phyloP scores from a whole-genome alignment of 768 basidiomycete species.

The Hygrocybe coccinea region DNA sequence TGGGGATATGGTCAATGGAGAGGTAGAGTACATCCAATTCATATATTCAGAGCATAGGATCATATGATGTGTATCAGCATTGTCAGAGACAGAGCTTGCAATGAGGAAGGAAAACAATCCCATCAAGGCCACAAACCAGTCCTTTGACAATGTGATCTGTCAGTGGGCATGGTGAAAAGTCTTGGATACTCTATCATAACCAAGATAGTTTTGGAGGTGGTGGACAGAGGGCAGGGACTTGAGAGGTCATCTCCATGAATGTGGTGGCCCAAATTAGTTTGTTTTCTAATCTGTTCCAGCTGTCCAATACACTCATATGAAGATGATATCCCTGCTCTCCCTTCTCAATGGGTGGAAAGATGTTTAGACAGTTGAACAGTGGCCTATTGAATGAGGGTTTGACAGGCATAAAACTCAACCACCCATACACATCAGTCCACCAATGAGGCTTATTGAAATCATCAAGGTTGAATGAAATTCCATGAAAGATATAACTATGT shows the following conservation, averaged over 20 bases:
- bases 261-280: neutral
- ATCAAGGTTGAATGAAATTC: neutral
- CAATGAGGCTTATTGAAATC: neutral
- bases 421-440: neutral
- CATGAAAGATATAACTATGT: neutral
- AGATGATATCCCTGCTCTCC: neutral
- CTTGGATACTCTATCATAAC: no score
- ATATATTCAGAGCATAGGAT: no score
- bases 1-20: no score
- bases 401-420: neutral
- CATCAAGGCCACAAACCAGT: no score
- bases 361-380: neutral
- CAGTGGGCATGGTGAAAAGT: no score
- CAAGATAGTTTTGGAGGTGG: neutral
- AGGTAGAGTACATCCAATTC: no score
- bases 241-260: neutral
- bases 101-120: no score
- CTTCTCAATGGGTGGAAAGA: neutral
- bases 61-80: no score
- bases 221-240: neutral
- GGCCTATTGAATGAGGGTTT: neutral
- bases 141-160: no score
- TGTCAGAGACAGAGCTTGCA: no score
- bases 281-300: neutral
- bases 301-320: neutral